Conservation (phyloP, 75 land plant genomes). For the Cupressus sempervirens region DNA sequence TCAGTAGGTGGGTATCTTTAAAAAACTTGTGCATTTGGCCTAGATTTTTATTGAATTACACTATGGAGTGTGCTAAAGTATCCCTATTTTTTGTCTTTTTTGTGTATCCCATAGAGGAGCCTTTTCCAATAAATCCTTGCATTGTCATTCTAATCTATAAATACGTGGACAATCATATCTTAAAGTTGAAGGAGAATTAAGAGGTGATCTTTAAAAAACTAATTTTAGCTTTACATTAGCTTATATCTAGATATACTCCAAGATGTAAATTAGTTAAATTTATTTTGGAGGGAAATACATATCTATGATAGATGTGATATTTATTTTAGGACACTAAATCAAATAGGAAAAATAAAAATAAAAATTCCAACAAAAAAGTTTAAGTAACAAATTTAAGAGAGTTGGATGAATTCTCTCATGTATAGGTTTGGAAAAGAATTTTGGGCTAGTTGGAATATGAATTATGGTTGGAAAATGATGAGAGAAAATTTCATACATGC, state of each 20-base stretch:
- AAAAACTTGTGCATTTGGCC: background rate
- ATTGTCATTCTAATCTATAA: constrained; percentile 82
- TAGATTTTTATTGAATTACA: background rate
- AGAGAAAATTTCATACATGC: too few relatives aligned
- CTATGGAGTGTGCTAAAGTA: background rate
- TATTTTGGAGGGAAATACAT: too few relatives aligned
- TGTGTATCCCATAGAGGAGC: constrained; percentile 87
- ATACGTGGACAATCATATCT: constrained; percentile 95
- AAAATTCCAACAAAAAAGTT: too few relatives aligned
- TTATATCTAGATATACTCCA: background rate
- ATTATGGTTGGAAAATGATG: too few relatives aligned
- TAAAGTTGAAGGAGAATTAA: constrained; percentile 95
- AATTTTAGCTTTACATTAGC: background rate
- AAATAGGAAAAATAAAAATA: too few relatives aligned
- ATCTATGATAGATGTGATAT: too few relatives aligned
- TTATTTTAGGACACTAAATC: too few relatives aligned
- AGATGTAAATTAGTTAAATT: background rate
- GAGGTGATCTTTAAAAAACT: constrained; percentile 46
- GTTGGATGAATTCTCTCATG: too few relatives aligned
- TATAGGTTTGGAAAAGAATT: too few relatives aligned
- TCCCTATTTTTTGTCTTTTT: background rate
- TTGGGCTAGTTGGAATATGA: too few relatives aligned
- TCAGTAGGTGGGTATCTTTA: constrained; percentile 54
- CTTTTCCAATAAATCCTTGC: constrained; percentile 96
- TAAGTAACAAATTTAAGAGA: too few relatives aligned